phyloP scores from a whole-genome alignment of 306 rosid species.

The Biancaea sappan region DNA sequence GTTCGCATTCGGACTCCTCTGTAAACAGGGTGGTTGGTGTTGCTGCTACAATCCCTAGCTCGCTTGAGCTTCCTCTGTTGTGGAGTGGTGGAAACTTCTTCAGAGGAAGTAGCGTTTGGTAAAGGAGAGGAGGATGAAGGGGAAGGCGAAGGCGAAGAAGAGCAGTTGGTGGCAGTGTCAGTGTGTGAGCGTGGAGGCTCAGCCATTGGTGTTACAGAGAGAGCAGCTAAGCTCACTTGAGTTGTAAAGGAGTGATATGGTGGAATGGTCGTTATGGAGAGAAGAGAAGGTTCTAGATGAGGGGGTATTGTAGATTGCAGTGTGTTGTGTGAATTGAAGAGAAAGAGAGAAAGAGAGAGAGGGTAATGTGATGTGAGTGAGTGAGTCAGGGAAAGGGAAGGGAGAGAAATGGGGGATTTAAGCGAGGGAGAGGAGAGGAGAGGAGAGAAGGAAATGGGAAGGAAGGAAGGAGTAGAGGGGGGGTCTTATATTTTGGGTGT shows the following conservation, averaged over 20 bases:
- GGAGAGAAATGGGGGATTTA: no score
- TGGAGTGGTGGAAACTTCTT: background rate
- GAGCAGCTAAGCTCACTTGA: no score
- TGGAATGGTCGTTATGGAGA: no score
- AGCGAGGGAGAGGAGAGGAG: no score
- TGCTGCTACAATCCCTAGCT: conserved; percentile 34
- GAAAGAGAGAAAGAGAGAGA: background rate
- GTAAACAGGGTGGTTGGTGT: conserved; percentile 74
- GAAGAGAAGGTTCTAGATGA: background rate
- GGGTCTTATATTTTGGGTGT: no score
- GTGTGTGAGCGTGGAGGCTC: conserved; percentile 44
- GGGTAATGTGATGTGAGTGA: no score
- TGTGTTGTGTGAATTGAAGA: no score
- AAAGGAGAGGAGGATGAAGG: conserved; percentile 31
- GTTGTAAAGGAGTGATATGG: no score
- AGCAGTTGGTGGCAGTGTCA: conserved; percentile 40
- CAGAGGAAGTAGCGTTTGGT: background rate
- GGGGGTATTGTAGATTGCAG: no score
- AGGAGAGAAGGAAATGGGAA: background rate
- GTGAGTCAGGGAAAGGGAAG: no score
- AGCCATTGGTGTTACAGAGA: conserved; percentile 44
- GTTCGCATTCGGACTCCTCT: conserved; percentile 95
- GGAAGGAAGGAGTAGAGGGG: background rate
- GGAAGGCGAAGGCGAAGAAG: no score
- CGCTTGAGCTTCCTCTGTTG: conserved; percentile 47